These are phyloP conservation scores for Vaccinium corymbosum DNA, from an alignment of 148 eudicot genomes.

Conservation along the genomic window DNA sequence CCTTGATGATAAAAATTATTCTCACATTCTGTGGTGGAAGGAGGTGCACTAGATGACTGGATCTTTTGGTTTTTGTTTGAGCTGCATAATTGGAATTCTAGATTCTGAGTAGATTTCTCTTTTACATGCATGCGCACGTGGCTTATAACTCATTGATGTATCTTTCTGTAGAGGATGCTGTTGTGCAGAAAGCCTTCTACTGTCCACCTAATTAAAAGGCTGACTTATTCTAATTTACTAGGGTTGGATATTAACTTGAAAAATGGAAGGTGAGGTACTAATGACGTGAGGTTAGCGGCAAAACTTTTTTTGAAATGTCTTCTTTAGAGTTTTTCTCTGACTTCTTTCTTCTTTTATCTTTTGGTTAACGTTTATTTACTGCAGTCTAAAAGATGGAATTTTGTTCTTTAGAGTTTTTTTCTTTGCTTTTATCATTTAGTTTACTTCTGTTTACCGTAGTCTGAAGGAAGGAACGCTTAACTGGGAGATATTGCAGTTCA, in stretches of 20 bases:
- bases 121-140: not conserved
- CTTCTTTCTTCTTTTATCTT: not conserved
- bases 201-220: conserved; percentile 63
- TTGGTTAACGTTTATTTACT: conserved; percentile 10
- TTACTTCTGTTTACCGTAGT: conserved; percentile 34
- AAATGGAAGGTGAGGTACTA: conserved; percentile 69
- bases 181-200: conserved; percentile 74
- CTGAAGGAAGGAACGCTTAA: conserved; percentile 93
- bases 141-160: conserved; percentile 10
- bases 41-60: conserved; percentile 53
- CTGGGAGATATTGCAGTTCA: conserved; percentile 88
- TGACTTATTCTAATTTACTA: conserved; percentile 71
- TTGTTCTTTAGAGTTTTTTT: not conserved
- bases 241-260: conserved; percentile 78
- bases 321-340: not conserved
- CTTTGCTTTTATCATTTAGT: not conserved
- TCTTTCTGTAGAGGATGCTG: conserved; percentile 56
- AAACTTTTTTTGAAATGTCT: not conserved
- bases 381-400: conserved; percentile 82
- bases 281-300: not conserved
- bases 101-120: not conserved
- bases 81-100: not conserved
- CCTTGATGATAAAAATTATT: conserved; percentile 54
- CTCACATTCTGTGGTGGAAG: conserved; percentile 90
- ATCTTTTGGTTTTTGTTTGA: conserved; percentile 7